These are phyloP conservation scores for Delonix regia DNA, from an alignment of 306 rosid species.

Conservation along the genomic window DNA sequence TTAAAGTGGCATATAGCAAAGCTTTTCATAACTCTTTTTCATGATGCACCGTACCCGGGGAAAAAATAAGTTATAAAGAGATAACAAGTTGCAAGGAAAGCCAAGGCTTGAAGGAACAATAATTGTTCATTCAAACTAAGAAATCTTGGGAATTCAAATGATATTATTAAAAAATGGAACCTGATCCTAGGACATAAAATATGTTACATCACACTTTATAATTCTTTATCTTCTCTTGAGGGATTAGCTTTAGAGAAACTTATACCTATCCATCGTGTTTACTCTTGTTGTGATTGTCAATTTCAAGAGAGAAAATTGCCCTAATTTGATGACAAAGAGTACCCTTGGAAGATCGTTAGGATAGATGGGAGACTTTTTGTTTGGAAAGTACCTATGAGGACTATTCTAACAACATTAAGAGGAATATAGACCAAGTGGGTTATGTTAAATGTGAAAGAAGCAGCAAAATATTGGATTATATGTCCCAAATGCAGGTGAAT, in stretches of 20 bases:
- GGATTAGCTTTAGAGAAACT: constrained; percentile 5
- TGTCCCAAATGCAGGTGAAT: too few species aligned
- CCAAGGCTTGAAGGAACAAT: background rate
- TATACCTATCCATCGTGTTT: background rate
- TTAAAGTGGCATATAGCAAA: background rate
- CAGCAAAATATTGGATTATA: background rate
- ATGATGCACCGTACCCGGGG: background rate
- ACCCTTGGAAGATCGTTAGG: background rate
- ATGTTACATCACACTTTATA: background rate
- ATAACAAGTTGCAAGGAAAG: background rate
- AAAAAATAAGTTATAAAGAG: background rate
- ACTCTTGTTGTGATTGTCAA: background rate
- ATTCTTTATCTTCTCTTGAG: constrained; percentile 7
- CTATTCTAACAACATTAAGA: background rate
- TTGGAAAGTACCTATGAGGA: background rate
- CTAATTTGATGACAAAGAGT: background rate
- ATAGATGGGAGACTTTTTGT: background rate
- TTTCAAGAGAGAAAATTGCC: too few species aligned
- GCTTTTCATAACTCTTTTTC: background rate
- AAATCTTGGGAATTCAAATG: constrained; percentile 16
- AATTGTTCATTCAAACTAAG: background rate
- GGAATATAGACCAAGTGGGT: background rate
- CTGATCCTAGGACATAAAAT: background rate
- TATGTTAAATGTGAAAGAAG: background rate
- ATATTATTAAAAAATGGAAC: constrained; percentile 20